Evolutionary conservation across 768 basidiomycete genomes (phyloP), one percentile per base, ranked within the genome.

Genomic region (Hygrocybe punicea): DNA sequence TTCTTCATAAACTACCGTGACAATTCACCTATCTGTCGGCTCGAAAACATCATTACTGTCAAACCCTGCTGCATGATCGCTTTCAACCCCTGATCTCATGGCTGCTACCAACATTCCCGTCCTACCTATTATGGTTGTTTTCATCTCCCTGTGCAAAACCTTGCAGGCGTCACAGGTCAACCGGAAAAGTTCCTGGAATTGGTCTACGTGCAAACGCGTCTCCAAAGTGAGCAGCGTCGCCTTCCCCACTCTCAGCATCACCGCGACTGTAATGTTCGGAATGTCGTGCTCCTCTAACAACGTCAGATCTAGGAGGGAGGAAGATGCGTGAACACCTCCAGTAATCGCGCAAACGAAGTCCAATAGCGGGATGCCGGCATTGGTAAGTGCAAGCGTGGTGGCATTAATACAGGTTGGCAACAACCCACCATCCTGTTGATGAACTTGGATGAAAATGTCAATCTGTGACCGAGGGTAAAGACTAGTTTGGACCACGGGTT

Each of bases 401-500:
- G 87, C 95, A 68, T 98, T 99, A 66, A 99, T 91, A 62, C 92
- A 89, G 5, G 95, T 86, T 56, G 91, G 89, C 21, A 98, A 80
- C 40, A 98, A 77, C 0, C 91, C 91, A 39, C 97, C 97, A 65
- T 99, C 97, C 67, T 94, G 90, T 63, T 97, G 91, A 37, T 97
- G 75, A 25, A 99, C 86, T 70, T 96, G 93, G 6, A 99, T 80
- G 71, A 86, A 91, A 58, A 99, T 86, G 73, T 96, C 92, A 69
- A 99, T 97, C 69, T 94, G 87, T 34, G 91, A 91, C 49, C 97
- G 86, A 19, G 96, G 96, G 73, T 97, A 98, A 47, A 99, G 81
- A 58, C 81, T 81, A 6, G 90, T 89, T 68, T 93, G 90, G 21
- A 99, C 83, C 55, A 96, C 93, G 40, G 95, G 93, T 67, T 98